Conservation (phyloP, 1,284 basidiomycete genomes). For the Mycosarcoma mackinlayi region DNA sequence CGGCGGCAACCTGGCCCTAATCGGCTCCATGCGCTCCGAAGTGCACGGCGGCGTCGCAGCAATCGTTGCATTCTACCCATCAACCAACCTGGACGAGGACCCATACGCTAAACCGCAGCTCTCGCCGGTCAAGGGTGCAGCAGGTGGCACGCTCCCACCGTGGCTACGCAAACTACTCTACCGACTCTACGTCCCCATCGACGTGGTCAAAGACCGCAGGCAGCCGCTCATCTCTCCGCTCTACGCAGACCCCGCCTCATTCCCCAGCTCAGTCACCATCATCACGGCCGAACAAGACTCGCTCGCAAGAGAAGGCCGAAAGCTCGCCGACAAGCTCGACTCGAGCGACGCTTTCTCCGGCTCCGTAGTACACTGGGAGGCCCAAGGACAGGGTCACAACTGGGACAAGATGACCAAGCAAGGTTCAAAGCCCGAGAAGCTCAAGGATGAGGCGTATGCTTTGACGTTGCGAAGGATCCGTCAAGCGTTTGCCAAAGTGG, state of each 20-base stretch:
- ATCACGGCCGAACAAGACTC: constrained; percentile 47
- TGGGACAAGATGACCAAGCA: constrained; percentile 55
- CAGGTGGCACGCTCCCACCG: constrained; percentile 42
- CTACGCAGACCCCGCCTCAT: constrained; percentile 28
- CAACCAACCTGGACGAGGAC: constrained; percentile 52
- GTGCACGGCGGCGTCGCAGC: constrained; percentile 38
- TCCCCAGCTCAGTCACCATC: constrained; percentile 40
- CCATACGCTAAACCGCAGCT: constrained; percentile 48
- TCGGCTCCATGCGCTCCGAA: constrained; percentile 23
- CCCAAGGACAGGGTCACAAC: constrained; percentile 50
- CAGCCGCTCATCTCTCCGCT: constrained; percentile 48
- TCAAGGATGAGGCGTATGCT: constrained; percentile 44
- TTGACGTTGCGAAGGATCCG: constrained; percentile 31
- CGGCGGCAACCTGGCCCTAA: constrained; percentile 49
- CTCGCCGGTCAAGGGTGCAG: constrained; percentile 27
- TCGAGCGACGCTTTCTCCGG: constrained; percentile 16
- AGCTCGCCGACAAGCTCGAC: constrained; percentile 29
- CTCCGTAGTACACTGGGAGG: constrained; percentile 41
- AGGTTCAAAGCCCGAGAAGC: constrained; percentile 22
- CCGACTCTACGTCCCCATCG: constrained; percentile 36
- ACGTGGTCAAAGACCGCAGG: constrained; percentile 33
- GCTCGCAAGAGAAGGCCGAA: constrained; percentile 36
- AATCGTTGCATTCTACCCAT: constrained; percentile 50
- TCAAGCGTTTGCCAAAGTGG: constrained; percentile 31
- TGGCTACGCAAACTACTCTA: constrained; percentile 46